These are phyloP conservation scores for Monilinia fructicola DNA, from an alignment of 2,329 filamentous ascomycete species.

Conservation along the genomic window DNA sequence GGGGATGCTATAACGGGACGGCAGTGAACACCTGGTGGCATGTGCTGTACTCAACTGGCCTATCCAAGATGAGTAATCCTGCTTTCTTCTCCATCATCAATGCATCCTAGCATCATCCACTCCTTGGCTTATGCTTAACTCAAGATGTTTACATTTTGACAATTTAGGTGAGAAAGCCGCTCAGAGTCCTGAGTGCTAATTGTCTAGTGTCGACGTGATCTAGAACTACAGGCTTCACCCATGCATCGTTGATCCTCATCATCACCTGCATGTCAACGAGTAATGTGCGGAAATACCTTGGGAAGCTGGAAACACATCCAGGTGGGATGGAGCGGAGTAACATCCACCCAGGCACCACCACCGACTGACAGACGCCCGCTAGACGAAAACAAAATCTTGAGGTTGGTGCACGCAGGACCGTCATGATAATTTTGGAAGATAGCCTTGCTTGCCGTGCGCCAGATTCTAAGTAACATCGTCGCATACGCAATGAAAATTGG, in stretches of 20 bases:
- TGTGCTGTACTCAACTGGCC: slow-evolving; percentile 28
- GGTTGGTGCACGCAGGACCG: neutral
- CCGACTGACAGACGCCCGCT: slow-evolving; percentile 13
- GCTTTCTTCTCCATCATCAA: slow-evolving; percentile 16
- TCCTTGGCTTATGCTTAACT: slow-evolving; percentile 20
- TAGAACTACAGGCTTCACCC: slow-evolving; percentile 19
- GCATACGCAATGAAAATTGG: slow-evolving; percentile 20
- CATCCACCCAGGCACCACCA: slow-evolving; percentile 2
- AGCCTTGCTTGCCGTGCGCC: slow-evolving; percentile 14
- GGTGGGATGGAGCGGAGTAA: slow-evolving; percentile 18
- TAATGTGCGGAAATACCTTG: slow-evolving; percentile 20
- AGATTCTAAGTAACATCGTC: slow-evolving; percentile 4
- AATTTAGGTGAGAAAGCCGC: slow-evolving; percentile 9
- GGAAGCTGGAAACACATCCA: neutral
- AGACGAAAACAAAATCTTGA: slow-evolving; percentile 4
- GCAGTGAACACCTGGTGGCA: slow-evolving; percentile 34
- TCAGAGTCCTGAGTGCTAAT: neutral
- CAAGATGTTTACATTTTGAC: slow-evolving; percentile 18
- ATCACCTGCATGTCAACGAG: slow-evolving; percentile 24
- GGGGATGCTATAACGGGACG: slow-evolving; percentile 23
- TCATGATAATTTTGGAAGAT: neutral
- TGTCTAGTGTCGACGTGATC: slow-evolving; percentile 2
- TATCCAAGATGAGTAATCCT: slow-evolving; percentile 16
- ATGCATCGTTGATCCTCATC: slow-evolving; percentile 23
- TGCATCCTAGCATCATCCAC: slow-evolving; percentile 22